Percentiles rank a stretch among this genome's conserved stretches.
Conservation (phyloP, 345 rosid genomes). For the Ceriops decandra region DNA sequence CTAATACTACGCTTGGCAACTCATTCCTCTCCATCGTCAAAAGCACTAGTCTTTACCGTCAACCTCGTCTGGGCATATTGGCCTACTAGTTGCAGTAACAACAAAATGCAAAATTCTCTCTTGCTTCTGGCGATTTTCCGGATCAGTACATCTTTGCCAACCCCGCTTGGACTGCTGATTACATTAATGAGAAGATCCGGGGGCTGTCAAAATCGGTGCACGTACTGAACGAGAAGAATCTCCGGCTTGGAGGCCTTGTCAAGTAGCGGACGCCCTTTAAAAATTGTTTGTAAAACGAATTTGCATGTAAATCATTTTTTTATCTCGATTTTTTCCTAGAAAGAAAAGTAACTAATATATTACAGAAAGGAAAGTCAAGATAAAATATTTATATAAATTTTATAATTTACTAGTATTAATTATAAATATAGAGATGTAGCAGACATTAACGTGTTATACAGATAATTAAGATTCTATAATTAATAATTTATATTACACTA, state of each 20-base stretch:
- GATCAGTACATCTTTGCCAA: conserved; percentile 86
- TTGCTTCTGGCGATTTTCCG: conserved; percentile 49
- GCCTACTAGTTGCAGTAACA: conserved; percentile 76
- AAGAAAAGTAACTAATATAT: too few relatives aligned
- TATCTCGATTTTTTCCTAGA: too few relatives aligned
- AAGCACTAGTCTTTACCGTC: conserved; percentile 78
- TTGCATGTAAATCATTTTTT: too few relatives aligned
- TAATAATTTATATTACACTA: too few relatives aligned
- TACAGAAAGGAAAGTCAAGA: too few relatives aligned
- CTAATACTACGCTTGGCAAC: conserved; percentile 72
- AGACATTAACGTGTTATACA: too few relatives aligned
- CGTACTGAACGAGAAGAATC: conserved; percentile 38
- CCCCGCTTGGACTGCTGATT: conserved; percentile 83
- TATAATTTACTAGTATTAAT: too few relatives aligned
- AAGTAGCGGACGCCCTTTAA: conserved; percentile 15
- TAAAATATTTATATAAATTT: too few relatives aligned
- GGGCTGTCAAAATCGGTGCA: conserved; percentile 38
- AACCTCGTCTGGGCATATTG: conserved; percentile 68
- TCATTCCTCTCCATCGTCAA: conserved; percentile 65
- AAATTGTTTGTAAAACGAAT: too few relatives aligned
- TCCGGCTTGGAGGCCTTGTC: conserved; percentile 52
- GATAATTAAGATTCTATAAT: too few relatives aligned
- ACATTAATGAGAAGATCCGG: conserved; percentile 67
- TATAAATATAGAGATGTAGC: too few relatives aligned
- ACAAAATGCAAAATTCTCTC: conserved; percentile 62